Base-by-base conservation (phyloP, 2,329 filamentous ascomycete species). In the Fusarium proliferatum region DNA sequence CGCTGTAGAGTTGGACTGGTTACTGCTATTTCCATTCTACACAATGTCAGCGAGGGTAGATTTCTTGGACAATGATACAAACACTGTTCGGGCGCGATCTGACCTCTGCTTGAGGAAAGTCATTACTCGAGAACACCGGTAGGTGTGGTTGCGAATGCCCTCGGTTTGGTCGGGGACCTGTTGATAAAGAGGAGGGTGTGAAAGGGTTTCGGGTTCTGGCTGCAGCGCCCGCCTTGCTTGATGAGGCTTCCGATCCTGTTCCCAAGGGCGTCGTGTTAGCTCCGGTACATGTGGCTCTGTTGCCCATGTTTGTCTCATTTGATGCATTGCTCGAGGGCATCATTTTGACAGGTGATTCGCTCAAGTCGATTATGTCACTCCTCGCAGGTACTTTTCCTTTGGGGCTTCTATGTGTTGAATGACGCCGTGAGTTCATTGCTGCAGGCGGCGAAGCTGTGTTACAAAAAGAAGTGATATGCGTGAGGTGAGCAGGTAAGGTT, bases 51-150 rank as follows among this genome's bases (percentile, higher is more conserved):
- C 4, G 3, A n/a, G 17, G 4, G 13, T 3, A 17, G 5, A 1
- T 28, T 39, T 39, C 19, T n/a, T 21, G 19, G 0, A 0, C 0
- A 41, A 39, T 13, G 13, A 39, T 2, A 28, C 34, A n/a, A 12
- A 55, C 51, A 39, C 21, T 39, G 9, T 6, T 39, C 11, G 17
- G 12, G 3, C 5, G 2, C 11, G 23, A 19, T 21, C 17, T 46
- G 12, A 19, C 19, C 9, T 46, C 3, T 21, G 0, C 17, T 19
- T 28, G 45, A 28, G 45, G 43, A 4, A 53, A 53, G 8, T 53
- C 23, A 0, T 12, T 0, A 0, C 23, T 28, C 0, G 51, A 39
- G 34, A 53, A 39, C 0, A 53, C 12, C 4, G 23, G 51, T 2
- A 28, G 7, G 28, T 28, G 28, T 28, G 28, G 28, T 28, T 28